Conservation (phyloP, 495 filamentous ascomycete species). For the Podospora bellae-mahoneyi region DNA sequence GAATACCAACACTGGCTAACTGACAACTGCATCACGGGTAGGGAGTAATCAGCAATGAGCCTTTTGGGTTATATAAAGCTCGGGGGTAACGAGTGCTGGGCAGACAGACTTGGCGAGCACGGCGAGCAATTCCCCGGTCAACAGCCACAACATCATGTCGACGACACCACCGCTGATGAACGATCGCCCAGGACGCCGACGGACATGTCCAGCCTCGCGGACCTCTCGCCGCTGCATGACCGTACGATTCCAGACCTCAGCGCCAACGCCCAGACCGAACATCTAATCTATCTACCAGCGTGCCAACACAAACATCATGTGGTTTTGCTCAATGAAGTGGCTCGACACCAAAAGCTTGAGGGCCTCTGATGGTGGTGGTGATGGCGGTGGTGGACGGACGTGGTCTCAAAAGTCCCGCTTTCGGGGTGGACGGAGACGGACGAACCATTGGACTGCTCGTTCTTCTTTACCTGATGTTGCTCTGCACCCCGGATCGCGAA, state of each 20-base stretch:
- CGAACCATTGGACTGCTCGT: not conserved
- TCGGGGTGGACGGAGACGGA: not conserved
- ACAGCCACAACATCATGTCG: not conserved
- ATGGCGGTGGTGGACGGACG: no score
- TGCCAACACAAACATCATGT: not conserved
- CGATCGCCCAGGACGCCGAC: not conserved
- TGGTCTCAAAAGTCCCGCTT: not conserved
- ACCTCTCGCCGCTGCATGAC: not conserved
- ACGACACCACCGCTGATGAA: not conserved
- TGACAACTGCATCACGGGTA: not conserved
- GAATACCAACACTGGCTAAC: not conserved
- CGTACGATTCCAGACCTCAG: not conserved
- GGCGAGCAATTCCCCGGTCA: not conserved
- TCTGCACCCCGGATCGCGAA: constrained; percentile 11
- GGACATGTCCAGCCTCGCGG: not conserved
- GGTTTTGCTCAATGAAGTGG: not conserved
- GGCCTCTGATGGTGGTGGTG: not conserved
- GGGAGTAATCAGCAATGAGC: no score
- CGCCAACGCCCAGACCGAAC: not conserved
- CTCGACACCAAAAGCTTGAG: not conserved
- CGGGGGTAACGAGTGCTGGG: constrained; percentile 1
- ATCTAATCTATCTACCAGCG: not conserved
- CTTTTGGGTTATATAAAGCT: constrained; percentile 7
- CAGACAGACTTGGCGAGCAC: constrained; percentile 4
- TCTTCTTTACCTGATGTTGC: not conserved